Evolutionary conservation across 306 rosid species (phyloP).

Genomic region (Inga leiocalycina): DNA sequence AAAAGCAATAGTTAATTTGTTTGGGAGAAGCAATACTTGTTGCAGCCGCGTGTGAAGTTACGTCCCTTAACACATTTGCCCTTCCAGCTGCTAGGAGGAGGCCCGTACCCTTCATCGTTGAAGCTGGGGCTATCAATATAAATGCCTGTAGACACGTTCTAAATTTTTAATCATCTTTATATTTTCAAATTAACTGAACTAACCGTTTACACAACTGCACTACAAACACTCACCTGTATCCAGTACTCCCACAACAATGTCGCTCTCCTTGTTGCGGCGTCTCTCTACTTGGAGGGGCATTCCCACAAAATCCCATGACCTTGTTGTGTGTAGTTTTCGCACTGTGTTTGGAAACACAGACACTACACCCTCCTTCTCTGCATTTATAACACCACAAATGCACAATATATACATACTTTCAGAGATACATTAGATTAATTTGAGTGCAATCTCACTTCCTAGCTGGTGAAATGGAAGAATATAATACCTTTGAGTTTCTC

Average conservation of each 20-base stretch:
- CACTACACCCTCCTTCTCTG: conserved; percentile 59
- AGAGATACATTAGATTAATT: neutral
- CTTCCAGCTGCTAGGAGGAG: conserved; percentile 65
- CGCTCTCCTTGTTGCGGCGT: conserved; percentile 45
- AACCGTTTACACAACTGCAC: neutral
- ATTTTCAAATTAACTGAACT: neutral
- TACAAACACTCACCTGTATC: conserved; percentile 60
- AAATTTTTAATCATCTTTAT: neutral
- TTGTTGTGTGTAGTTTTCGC: conserved; percentile 66
- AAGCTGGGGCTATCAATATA: conserved; percentile 60
- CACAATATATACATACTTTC: neutral
- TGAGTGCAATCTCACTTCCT: neutral
- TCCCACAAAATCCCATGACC: conserved; percentile 85
- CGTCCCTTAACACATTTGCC: conserved; percentile 59
- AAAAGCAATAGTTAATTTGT: no score
- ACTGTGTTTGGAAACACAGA: conserved; percentile 69
- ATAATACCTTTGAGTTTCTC: conserved; percentile 52
- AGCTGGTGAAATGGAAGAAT: neutral
- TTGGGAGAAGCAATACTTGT: conserved; percentile 44
- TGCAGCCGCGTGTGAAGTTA: conserved; percentile 65
- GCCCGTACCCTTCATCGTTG: conserved; percentile 64
- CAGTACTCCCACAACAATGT: conserved; percentile 67
- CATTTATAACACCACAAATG: conserved; percentile 6
- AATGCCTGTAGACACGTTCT: conserved; percentile 44
- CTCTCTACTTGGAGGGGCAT: conserved; percentile 45